Conservation (phyloP, 108 stramenopile species). For the Pseudonitzschia multistriata region DNA sequence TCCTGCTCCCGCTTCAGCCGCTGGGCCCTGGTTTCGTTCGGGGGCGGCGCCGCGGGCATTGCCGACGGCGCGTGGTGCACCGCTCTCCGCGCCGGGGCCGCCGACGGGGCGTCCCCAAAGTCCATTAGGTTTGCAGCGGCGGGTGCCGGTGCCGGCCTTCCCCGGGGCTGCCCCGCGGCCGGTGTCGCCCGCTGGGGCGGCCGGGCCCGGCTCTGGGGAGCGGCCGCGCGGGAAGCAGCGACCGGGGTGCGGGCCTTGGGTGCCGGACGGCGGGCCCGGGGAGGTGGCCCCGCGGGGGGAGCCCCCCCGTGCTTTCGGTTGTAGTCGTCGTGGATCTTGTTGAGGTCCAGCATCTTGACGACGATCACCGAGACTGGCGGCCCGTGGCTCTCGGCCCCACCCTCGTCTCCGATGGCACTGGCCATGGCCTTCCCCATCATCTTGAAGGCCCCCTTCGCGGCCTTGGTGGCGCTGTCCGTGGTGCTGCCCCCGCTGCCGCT, state of each 20-base stretch:
- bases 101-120: slow-evolving; percentile 53
- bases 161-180: slow-evolving; percentile 6
- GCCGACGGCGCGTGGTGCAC: slow-evolving; percentile 59
- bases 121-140: slow-evolving; percentile 55
- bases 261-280: slow-evolving; percentile 15
- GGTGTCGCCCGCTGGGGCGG: slow-evolving; percentile 13
- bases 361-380: slow-evolving; percentile 65
- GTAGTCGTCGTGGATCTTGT: slow-evolving; percentile 52
- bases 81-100: slow-evolving; percentile 19
- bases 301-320: slow-evolving; percentile 28
- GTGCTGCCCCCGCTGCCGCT: background rate
- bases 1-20: slow-evolving; percentile 75
- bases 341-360: slow-evolving; percentile 81
- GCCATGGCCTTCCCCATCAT: slow-evolving; percentile 77
- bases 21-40: slow-evolving; percentile 73
- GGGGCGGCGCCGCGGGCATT: slow-evolving; percentile 43
- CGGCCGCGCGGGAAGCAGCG: slow-evolving; percentile 5
- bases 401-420: slow-evolving; percentile 44
- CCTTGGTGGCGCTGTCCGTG: slow-evolving; percentile 50
- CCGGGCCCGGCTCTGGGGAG: background rate
- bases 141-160: slow-evolving; percentile 20
- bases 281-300: slow-evolving; percentile 17
- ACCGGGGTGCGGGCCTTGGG: slow-evolving; percentile 10
- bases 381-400: slow-evolving; percentile 37
- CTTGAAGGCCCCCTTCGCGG: slow-evolving; percentile 80